These are phyloP conservation scores for Mycena floridula DNA, from an alignment of 768 basidiomycete genomes.

Conservation along the genomic window DNA sequence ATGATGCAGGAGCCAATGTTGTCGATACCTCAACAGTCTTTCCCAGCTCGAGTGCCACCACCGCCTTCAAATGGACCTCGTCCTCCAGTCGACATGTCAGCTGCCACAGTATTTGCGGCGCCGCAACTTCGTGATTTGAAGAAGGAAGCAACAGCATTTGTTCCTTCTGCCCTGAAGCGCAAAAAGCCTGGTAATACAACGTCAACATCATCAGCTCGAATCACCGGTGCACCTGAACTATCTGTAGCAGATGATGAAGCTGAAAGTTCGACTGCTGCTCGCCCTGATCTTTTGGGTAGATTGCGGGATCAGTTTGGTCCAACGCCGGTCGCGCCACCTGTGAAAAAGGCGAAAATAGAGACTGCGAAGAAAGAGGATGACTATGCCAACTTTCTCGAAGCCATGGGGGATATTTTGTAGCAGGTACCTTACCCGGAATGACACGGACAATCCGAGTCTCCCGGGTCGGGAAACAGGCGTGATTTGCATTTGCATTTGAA, in stretches of 20 bases:
- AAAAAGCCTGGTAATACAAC: slow-evolving; percentile 43
- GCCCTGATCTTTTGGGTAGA: slow-evolving; percentile 63
- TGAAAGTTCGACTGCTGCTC: slow-evolving; percentile 27
- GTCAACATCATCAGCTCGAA: slow-evolving; percentile 28
- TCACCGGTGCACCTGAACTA: slow-evolving; percentile 60
- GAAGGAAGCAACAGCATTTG: slow-evolving; percentile 91
- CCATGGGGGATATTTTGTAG: slow-evolving; percentile 61
- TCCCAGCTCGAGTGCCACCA: slow-evolving; percentile 60
- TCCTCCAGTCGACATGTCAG: slow-evolving; percentile 31
- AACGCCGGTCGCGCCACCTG: slow-evolving; percentile 15
- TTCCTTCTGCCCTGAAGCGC: slow-evolving; percentile 77
- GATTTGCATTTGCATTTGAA: too few species aligned
- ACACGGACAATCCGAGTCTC: too few species aligned
- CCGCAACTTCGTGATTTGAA: slow-evolving; percentile 90
- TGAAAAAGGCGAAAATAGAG: slow-evolving; percentile 17
- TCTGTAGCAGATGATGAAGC: slow-evolving; percentile 24
- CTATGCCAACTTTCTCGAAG: slow-evolving; percentile 72
- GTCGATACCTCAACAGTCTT: slow-evolving; percentile 71
- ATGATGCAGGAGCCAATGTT: slow-evolving; percentile 73
- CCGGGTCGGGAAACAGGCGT: too few species aligned
- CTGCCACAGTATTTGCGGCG: slow-evolving; percentile 76
- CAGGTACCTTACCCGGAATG: background rate
- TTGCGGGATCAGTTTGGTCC: slow-evolving; percentile 57
- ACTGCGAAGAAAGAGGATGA: slow-evolving; percentile 50
- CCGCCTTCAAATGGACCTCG: slow-evolving; percentile 32